Percentiles rank a stretch among this genome's conserved stretches.
Evolutionary conservation across 495 filamentous ascomycete genomes (phyloP).

Genomic region (Penicillium goetzii): DNA sequence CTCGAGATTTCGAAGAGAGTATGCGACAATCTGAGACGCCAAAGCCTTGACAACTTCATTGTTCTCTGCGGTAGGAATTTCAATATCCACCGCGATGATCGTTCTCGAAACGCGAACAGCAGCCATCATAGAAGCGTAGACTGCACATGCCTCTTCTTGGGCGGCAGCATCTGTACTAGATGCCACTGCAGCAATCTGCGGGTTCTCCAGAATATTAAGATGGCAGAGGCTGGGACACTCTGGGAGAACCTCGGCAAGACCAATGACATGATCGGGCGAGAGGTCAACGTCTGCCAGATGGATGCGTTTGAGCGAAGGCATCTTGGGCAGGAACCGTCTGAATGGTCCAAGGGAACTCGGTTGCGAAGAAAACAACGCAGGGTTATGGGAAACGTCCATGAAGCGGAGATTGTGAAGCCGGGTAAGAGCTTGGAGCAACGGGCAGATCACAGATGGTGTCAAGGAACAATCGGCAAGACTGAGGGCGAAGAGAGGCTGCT

Average conservation of each 20-base stretch:
- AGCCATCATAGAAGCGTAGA: constrained; percentile 90
- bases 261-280: constrained; percentile 83
- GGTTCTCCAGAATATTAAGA: constrained; percentile 86
- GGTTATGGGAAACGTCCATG: constrained; percentile 90
- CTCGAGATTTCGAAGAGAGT: constrained; percentile 91
- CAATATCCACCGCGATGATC: constrained; percentile 89
- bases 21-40: constrained; percentile 90
- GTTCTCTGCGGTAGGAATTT: constrained; percentile 75
- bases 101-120: constrained; percentile 82
- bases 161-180: constrained; percentile 68
- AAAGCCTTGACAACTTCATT: constrained; percentile 90
- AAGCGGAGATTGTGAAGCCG: constrained; percentile 79
- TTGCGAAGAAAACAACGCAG: constrained; percentile 70
- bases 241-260: constrained; percentile 84
- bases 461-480: constrained; percentile 89
- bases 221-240: constrained; percentile 84
- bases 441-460: constrained; percentile 67
- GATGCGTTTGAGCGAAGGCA: constrained; percentile 79
- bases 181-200: constrained; percentile 66
- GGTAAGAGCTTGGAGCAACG: constrained; percentile 74
- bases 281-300: constrained; percentile 89
- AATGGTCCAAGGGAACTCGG: constrained; percentile 77
- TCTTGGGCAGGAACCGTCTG: constrained; percentile 80
- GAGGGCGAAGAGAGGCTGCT: constrained; percentile 74
- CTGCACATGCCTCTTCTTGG: constrained; percentile 90